Evolutionary conservation across 1,284 basidiomycete genomes (phyloP), one percentile per base, ranked within the genome.

Genomic region (Ustilago shanxiensis): DNA sequence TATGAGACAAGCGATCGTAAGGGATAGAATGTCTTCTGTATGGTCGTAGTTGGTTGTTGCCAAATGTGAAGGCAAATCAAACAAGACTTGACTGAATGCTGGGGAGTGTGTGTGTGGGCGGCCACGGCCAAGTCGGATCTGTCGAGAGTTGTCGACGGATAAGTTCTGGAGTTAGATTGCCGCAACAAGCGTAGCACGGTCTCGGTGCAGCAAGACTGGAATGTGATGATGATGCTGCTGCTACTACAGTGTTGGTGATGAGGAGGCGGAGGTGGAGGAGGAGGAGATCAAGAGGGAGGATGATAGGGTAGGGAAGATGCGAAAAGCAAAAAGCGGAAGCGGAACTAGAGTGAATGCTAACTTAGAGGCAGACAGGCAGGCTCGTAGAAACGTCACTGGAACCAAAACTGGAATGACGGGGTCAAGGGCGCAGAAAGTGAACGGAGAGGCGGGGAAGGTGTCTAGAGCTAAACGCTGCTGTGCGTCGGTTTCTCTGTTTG

Each of bases 131-230:
- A 20, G 44, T 26, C 18, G 22, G 44, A 22, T n/a, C n/a, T 47
- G 44, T 47, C 22, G 22, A 33, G 31, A 22, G 33, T 22, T 35
- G 54, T 24, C 44, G 44, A 47, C 44, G 24, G 22, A n/a, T 39
- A 16, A 56, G 54, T 28, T n/a, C n/a, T 45, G 20, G 5, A 28
- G n/a, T 10, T 7, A 16, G 14, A 39, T 39, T 39, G 37, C 37
- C 11, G 37, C 37, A 45, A 39, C 33, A 16, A 55, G 39, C 44
- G 22, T 45, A 26, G 28, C 41, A 50, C 52, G 26, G 57, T 41
- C 51, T 56, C 52, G 39, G 28, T 69, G 67, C 67, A 69, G 60
- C 57, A 56, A 64, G 60, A 69, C 61, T 41, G 67, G 67, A 69
- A 69, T 69, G 67, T 52, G 41, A 66, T 41, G 26, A 8, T 26